These are phyloP conservation scores for Salix purpurea DNA, from an alignment of 345 rosid genomes.

Conservation along the genomic window DNA sequence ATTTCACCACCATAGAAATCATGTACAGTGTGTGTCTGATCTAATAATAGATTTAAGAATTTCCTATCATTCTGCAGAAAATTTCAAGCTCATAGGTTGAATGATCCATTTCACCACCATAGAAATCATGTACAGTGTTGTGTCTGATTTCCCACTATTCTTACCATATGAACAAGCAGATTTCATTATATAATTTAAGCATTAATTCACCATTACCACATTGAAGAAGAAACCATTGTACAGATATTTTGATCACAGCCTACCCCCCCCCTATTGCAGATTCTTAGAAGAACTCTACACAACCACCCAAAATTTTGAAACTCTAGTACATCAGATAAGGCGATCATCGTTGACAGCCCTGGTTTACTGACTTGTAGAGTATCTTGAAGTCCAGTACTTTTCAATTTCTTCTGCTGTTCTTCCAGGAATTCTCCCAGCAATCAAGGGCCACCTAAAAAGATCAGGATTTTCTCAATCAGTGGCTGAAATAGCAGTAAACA, in stretches of 20 bases:
- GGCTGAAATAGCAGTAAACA: background rate
- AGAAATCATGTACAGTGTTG: too few relatives aligned
- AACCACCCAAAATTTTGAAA: constrained; percentile 9
- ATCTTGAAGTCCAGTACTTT: constrained; percentile 53
- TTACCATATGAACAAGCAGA: background rate
- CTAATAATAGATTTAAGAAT: background rate
- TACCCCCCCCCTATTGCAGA: background rate
- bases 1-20: background rate
- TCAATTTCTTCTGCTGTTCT: constrained; percentile 56
- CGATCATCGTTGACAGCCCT: background rate
- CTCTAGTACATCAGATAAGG: background rate
- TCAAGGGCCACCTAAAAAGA: constrained; percentile 44
- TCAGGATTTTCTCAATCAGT: background rate
- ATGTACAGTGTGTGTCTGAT: background rate
- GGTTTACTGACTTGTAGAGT: constrained; percentile 24
- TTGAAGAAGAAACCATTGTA: background rate
- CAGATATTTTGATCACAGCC: background rate
- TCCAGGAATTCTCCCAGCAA: constrained; percentile 58
- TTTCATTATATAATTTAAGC: background rate
- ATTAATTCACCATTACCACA: background rate
- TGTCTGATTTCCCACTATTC: background rate
- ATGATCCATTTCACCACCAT: too few relatives aligned
- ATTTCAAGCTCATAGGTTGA: too few relatives aligned
- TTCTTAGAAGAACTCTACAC: background rate
- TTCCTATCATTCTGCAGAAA: too few relatives aligned